Base-by-base conservation (phyloP, 1,284 basidiomycete genomes). In the Microbotryum intermedium region DNA sequence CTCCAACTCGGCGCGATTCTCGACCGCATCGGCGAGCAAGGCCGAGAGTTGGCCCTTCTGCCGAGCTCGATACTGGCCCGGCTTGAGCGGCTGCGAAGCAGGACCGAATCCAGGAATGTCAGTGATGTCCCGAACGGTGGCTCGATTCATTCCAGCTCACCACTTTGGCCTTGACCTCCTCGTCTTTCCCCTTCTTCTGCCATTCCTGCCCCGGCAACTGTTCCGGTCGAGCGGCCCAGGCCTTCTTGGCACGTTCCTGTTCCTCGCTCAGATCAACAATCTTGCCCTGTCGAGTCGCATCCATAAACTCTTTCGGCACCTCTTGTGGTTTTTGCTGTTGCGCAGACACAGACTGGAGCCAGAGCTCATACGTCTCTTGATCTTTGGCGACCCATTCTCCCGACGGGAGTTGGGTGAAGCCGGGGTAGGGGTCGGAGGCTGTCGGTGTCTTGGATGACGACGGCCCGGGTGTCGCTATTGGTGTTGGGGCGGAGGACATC, bases 1-100 rank as follows among this genome's bases (percentile, higher is more conserved):
- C 56, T 73, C 72, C 28, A 73, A 42, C 55, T 72, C 71, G 9
- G 59, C 69, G 39, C 72, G 57, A 50, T 72, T 72, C 34, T 64
- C 61, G 59, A 67, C 61, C 25, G 72, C 72, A 28, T 72, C 69
- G 7, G 64, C 62, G 26, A 73, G 58, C 20, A 73, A 58, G 4
- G 66, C 66, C 7, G 68, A 65, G 13, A 73, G 64, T 58, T 73
- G 72, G 34, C 61, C 58, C 20, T 65, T 63, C 6, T 59, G 47
- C n/a, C 58, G 53, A 11, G 70, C 69, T 34, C 29, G 39, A 18
- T 30, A 49, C 30, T 25, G 34, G 13, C 34, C 34, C 34, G 34
- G 34, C 18, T 39, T 39, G 34, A 39, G 34, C 18, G 34, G 34
- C 34, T 39, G 9, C 10, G 11, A 39, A 11, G 34, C 13, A 11